Base-by-base conservation (phyloP, 1,139 yeast species). In the Suhomyces atakaporum region DNA sequence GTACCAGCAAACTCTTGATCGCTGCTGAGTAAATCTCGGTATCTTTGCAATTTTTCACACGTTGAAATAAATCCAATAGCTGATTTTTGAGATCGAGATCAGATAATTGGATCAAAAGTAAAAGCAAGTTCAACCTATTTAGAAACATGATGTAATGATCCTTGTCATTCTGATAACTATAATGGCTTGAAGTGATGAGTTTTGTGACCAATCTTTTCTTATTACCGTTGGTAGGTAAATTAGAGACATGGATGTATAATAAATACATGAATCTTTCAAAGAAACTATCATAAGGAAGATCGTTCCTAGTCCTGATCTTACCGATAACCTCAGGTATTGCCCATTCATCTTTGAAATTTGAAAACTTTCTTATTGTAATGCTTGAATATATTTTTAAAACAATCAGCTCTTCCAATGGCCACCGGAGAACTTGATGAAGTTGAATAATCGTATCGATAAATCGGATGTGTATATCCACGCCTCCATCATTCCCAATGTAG, bases 251-350 rank as follows among this genome's bases (percentile, higher is more conserved):
- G 27, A 49, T 51, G 45, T 66, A 67, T 8, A 69, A 40, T 15
- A 71, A 49, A 16, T 58, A 59, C 62, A 70, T 50, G 47, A 69
- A 70, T 21, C 57, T 47, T 11, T 69, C 75, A 40, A 71, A 69
- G 35, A 64, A 63, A 1, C 70, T 50, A 2, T 51, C 45, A 7
- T 50, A 53, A 0, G 73, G 71, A 3, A 71, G 51, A 36, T 66
- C 72, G 31, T 56, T 52, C 30, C 66, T 45, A 0, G 66, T 53
- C 6, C 46, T 38, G 1, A 69, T 49, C 16, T 38, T 44, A 1
- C 60, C 59, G 10, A 70, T 33, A 2, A 63, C 31, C 6, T 51
- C 53, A 1, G 67, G 66, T 3, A 44, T 45, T 7, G 36, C 44
- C 14, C 48, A 41, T 44, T 71, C 77, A 38, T 67, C 71, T 1